Base-by-base conservation (phyloP, 2,329 filamentous ascomycete genomes). In the Epichloe typhina region DNA sequence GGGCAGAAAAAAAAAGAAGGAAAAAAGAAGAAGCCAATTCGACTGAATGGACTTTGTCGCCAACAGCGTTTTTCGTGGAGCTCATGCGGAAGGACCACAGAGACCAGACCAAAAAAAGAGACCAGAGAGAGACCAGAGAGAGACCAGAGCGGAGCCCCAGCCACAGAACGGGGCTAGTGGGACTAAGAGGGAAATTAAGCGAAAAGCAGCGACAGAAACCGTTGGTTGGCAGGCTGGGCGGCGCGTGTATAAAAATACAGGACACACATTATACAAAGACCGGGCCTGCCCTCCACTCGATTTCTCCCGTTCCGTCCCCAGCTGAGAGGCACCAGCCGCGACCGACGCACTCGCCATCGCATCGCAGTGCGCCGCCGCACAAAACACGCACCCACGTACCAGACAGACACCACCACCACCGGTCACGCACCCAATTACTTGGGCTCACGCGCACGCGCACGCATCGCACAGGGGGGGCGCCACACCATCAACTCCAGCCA, bases 161-260 rank as follows among this genome's bases (percentile, higher is more conserved):
- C 23, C 23, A 31, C 50, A 46, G 53, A 54, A 52, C 53, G 58
- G 60, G 64, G 61, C 64, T 65, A 65, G 56, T 54, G 52, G 60
- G 58, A 56, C 49, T 58, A 62, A 61, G 57, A 63, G 59, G 63
- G 63, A 65, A 63, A 64, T 65, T 66, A 66, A 64, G 64, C 64
- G 64, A 66, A 59, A 55, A 50, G 49, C 57, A 60, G 54, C 56
- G 57, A 57, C 59, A 57, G 58, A 63, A 63, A 61, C 61, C 58
- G 64, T 66, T 66, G 64, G 64, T 58, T 56, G 58, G 57, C 50
- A 54, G 51, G 45, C 47, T 50, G 54, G 53, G 46, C 52, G 51
- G 47, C 52, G 53, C 55, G 55, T 69, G 67, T 70, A 70, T 70
- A 70, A 70, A 70, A 70, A 66, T 69, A 67, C 65, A 69, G 61